These are phyloP conservation scores for Penicillium taxi DNA, from an alignment of 495 filamentous ascomycete species.

Conservation along the genomic window DNA sequence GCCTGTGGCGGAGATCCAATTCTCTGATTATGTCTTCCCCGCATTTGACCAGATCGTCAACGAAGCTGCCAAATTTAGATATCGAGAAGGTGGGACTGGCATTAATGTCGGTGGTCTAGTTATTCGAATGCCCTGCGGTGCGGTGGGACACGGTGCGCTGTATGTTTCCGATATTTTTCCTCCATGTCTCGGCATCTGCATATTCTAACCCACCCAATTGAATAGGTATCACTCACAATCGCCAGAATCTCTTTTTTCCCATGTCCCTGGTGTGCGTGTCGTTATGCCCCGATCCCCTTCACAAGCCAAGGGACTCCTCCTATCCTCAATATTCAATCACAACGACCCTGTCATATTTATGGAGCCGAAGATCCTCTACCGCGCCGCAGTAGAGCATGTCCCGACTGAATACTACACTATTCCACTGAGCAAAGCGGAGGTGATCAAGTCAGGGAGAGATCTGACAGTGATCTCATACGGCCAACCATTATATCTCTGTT, in stretches of 20 bases:
- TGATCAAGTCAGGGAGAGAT: conserved; percentile 75
- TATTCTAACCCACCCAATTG: too few relatives aligned
- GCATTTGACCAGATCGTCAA: conserved; percentile 98
- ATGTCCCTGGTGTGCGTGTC: conserved; percentile 82
- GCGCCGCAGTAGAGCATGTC: conserved; percentile 92
- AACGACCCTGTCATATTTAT: conserved; percentile 93
- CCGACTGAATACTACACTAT: conserved; percentile 74
- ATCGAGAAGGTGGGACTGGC: conserved; percentile 67
- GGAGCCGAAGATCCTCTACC: conserved; percentile 91
- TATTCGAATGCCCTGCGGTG: conserved; percentile 88
- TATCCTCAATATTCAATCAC: conserved; percentile 66
- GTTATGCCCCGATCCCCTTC: conserved; percentile 83
- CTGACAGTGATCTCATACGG: conserved; percentile 88
- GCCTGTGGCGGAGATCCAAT: conserved; percentile 93
- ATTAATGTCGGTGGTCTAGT: conserved; percentile 71
- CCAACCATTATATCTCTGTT: conserved; percentile 83
- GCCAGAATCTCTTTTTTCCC: conserved; percentile 85
- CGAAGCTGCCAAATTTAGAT: conserved; percentile 89
- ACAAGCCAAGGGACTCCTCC: conserved; percentile 86
- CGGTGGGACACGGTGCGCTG: conserved; percentile 91
- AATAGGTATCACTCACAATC: conserved; percentile 89
- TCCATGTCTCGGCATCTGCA: background rate
- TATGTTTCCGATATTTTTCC: conserved; percentile 38
- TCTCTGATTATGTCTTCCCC: conserved; percentile 95
- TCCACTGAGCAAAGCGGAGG: conserved; percentile 80